Conservation (phyloP, 163 green algal species). For the Volvox carteri region DNA sequence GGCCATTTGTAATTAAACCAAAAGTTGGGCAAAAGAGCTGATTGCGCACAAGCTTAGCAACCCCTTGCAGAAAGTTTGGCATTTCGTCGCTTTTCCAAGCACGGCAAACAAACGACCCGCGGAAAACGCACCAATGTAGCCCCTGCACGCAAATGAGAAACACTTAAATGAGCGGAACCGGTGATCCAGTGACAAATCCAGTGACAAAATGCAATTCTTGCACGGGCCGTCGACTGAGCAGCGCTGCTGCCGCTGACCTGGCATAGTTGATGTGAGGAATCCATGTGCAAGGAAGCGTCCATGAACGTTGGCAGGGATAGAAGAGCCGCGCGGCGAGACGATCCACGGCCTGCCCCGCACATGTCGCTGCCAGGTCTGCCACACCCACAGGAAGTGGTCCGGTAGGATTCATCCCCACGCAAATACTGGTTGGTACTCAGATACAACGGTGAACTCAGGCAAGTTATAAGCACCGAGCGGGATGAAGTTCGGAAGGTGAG, state of each 20-base stretch:
- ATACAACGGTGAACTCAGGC: too few species aligned
- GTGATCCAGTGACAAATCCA: neutral
- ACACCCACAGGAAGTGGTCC: neutral
- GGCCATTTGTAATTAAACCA: too few species aligned
- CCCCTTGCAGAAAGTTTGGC: too few species aligned
- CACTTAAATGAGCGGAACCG: neutral
- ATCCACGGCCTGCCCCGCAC: neutral
- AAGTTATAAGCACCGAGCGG: too few species aligned
- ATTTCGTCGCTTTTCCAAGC: neutral
- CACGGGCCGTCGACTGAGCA: neutral
- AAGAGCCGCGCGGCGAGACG: constrained; percentile 21
- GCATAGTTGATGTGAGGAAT: constrained; percentile 48
- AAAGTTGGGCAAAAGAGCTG: too few species aligned
- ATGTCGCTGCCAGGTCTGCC: neutral
- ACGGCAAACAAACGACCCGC: neutral
- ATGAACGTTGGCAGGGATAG: constrained; percentile 3
- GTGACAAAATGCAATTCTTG: too few species aligned
- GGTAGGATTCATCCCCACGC: constrained; percentile 24
- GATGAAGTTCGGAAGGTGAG: too few species aligned
- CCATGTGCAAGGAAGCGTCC: constrained; percentile 17
- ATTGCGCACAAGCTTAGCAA: too few species aligned
- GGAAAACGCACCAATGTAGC: constrained; percentile 14
- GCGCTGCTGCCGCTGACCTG: neutral
- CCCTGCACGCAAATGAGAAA: constrained; percentile 3
- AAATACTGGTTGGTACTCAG: too few species aligned